Percentiles rank a stretch among this genome's conserved stretches.
These are phyloP conservation scores for Sporothrix dimorphospora DNA, from an alignment of 2,329 filamentous ascomycete genomes.

Conservation along the genomic window DNA sequence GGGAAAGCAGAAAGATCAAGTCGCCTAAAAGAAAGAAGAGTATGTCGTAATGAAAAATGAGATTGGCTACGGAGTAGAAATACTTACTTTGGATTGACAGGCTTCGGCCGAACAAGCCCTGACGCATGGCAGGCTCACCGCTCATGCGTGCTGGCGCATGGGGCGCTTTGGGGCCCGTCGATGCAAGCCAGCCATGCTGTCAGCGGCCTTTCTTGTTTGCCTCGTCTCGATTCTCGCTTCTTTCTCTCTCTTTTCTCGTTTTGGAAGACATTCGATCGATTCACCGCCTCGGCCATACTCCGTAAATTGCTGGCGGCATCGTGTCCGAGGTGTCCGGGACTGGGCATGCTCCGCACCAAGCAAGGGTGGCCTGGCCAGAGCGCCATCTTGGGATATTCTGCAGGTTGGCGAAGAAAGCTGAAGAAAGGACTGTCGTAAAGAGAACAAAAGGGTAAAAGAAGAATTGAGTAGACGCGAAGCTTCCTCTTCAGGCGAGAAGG, in stretches of 20 bases:
- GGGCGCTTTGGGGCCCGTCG: background rate
- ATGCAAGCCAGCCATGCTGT: background rate
- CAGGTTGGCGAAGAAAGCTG: background rate
- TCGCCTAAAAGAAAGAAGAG: background rate
- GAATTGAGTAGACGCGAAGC: background rate
- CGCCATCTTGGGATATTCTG: background rate
- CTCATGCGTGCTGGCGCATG: slow-evolving; percentile 3
- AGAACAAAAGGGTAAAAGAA: background rate
- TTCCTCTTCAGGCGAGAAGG: background rate
- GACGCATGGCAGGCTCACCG: slow-evolving; percentile 9
- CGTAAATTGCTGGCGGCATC: background rate
- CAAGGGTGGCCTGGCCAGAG: slow-evolving; percentile 14
- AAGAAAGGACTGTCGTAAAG: background rate
- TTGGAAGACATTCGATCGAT: background rate
- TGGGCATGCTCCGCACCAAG: slow-evolving; percentile 1
- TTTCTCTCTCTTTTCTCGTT: background rate
- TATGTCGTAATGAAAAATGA: too few relatives aligned
- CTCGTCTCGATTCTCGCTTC: background rate
- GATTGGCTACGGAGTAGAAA: background rate
- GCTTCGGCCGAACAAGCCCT: background rate
- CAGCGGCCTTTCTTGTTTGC: background rate
- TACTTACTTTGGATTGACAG: background rate
- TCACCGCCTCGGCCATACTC: slow-evolving; percentile 16
- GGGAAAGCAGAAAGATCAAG: too few relatives aligned
- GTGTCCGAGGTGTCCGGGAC: background rate